Base-by-base conservation (phyloP, 2,329 filamentous ascomycete genomes). In the Sporothrix curviconia region DNA sequence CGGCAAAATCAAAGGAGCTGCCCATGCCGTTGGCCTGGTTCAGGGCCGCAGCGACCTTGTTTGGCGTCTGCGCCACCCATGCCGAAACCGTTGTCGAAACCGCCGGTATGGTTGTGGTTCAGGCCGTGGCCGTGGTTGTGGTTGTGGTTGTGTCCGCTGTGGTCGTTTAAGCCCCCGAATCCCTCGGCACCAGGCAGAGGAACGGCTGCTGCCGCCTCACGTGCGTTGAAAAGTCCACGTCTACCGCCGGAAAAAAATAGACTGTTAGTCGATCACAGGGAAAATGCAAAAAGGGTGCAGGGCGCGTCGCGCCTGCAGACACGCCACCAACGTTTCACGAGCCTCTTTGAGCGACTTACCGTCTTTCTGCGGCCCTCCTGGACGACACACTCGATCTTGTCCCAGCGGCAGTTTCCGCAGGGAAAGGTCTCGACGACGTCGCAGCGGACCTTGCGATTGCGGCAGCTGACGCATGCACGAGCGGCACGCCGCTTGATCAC, bases 381-480 rank as follows among this genome's bases (percentile, higher is more conserved):
- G 24, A 89, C 84, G 56, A 86, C 77, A 72, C 87, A 91, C 69
- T 89, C 85, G 59, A 90, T 86, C 68, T 88, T 85, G 70, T 90
- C 87, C 75, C 88, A 82, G 62, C 89, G 80, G 74, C 90, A 95
- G 72, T 95, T 95, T 57, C 89, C 91, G 71, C 90, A 95, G 1
- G 90, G 90, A 43, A 86, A 86, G 50, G 87, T 87, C 71, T 95
- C 90, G 59, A 94, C 90, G 57, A 96, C 91, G 75, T 96, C 92
- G 76, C 92, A 96, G 58, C 92, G 84, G 42, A 96, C 92, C 71
- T 96, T 96, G 68, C 92, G 85, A 58, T 88, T 85, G 66, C 92
- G 83, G 73, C 92, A 96, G 65, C 87, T 90, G 61, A 90, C 89
- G 70, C 92, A 96, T 17, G 92, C 92, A 65, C 92, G 89, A 9